Conservation (phyloP, 345 rosid genomes). For the Salix dunnii region DNA sequence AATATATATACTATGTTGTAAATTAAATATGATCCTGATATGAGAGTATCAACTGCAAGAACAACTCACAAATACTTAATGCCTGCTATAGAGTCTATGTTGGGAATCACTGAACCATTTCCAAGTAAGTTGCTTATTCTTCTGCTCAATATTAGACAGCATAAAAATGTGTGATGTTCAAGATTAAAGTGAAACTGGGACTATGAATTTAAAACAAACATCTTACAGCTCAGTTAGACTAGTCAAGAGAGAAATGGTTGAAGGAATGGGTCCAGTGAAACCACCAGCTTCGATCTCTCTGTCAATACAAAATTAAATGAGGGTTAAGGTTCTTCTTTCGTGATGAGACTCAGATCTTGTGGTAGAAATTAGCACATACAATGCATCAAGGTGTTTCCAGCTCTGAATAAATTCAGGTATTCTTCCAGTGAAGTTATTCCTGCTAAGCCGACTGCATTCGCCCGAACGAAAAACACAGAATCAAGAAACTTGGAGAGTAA, state of each 20-base stretch:
- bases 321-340: background rate
- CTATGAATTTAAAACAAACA: background rate
- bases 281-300: constrained; percentile 19
- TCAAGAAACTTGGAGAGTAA: background rate
- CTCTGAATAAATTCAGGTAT: constrained; percentile 7
- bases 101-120: constrained; percentile 7
- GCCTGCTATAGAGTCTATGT: background rate
- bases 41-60: background rate
- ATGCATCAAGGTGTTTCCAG: constrained; percentile 1
- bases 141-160: background rate
- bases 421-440: constrained; percentile 14
- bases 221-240: constrained; percentile 9
- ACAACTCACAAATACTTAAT: constrained; percentile 3
- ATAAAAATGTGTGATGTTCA: background rate
- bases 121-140: constrained; percentile 16
- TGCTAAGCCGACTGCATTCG: constrained; percentile 13
- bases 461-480: background rate
- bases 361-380: constrained; percentile 1
- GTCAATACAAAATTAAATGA: background rate
- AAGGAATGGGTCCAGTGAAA: constrained; percentile 21
- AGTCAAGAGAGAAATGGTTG: background rate
- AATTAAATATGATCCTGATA: background rate
- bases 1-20: background rate
- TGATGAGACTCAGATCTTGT: background rate
- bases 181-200: background rate